Evolutionary conservation across 2,329 filamentous ascomycete genomes (phyloP).

Genomic region (Ramularia endophylla): DNA sequence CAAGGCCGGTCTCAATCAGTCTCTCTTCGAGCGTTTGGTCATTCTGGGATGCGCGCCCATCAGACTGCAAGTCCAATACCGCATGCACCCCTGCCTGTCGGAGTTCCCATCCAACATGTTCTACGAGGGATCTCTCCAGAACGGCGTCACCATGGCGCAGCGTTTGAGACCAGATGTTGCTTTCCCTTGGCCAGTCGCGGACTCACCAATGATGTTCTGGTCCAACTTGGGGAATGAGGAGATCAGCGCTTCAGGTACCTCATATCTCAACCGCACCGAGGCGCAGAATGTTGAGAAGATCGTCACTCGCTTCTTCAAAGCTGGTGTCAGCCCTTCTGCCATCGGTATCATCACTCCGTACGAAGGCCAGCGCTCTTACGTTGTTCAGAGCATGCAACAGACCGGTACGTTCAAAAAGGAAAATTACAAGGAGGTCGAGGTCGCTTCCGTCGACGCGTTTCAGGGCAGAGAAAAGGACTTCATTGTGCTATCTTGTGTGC

Average conservation of each 20-base stretch:
- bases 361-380: conserved; percentile 95
- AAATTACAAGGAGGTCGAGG: conserved; percentile 96
- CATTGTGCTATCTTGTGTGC: conserved; percentile 94
- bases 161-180: conserved; percentile 89
- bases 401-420: conserved; percentile 98
- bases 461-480: conserved; percentile 99
- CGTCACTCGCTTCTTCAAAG: conserved; percentile 97
- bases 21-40: conserved; percentile 94
- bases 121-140: conserved; percentile 94
- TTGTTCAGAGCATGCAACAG: conserved; percentile 99
- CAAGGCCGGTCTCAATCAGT: conserved; percentile 95
- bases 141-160: conserved; percentile 86
- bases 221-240: conserved; percentile 96
- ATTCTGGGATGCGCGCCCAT: conserved; percentile 87
- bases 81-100: conserved; percentile 97
- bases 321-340: conserved; percentile 84
- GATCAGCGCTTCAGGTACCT: conserved; percentile 95
- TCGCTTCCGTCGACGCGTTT: conserved; percentile 97
- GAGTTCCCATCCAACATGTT: conserved; percentile 99
- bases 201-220: conserved; percentile 99
- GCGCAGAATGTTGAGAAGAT: conserved; percentile 98
- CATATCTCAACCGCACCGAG: conserved; percentile 95
- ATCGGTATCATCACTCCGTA: conserved; percentile 99
- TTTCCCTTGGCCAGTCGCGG: conserved; percentile 92
- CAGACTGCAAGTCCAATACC: conserved; percentile 92